Percentiles rank a stretch among this genome's conserved stretches.
Conservation (phyloP, 352 stramenopile genomes). For the Thraustochytrium sp. region DNA sequence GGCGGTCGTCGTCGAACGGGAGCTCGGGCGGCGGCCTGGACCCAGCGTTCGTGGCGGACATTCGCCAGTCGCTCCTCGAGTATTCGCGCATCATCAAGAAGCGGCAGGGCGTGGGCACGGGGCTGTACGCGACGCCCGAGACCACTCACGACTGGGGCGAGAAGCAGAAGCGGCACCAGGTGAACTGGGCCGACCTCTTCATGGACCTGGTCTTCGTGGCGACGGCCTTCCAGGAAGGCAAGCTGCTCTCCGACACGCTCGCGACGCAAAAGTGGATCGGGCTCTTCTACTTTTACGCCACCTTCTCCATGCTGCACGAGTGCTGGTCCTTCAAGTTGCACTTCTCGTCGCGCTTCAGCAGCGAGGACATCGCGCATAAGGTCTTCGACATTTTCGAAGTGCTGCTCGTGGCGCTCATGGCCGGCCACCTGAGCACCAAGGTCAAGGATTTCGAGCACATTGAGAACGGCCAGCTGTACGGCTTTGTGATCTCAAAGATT, state of each 20-base stretch:
- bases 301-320: constrained; percentile 6
- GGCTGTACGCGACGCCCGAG: background rate
- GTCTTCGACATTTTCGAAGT: constrained; percentile 41
- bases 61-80: constrained; percentile 6
- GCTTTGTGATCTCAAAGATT: background rate
- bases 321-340: constrained; percentile 39
- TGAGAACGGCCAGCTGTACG: background rate
- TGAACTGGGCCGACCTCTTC: constrained; percentile 43
- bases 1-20: too few relatives aligned
- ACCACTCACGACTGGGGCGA: constrained; percentile 37
- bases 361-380: constrained; percentile 23
- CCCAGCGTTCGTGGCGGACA: constrained; percentile 26
- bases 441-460: background rate
- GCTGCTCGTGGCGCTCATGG: constrained; percentile 32
- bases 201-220: constrained; percentile 40
- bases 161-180: constrained; percentile 30
- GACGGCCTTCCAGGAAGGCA: constrained; percentile 29
- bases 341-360: constrained; percentile 37
- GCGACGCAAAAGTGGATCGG: background rate
- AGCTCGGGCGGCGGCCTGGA: background rate
- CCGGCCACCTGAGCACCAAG: background rate
- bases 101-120: constrained; percentile 4
- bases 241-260: constrained; percentile 9
- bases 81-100: constrained; percentile 30
- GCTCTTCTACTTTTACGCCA: constrained; percentile 42